These are phyloP conservation scores for Carallia pectinifolia DNA, from an alignment of 345 rosid species.

Conservation along the genomic window DNA sequence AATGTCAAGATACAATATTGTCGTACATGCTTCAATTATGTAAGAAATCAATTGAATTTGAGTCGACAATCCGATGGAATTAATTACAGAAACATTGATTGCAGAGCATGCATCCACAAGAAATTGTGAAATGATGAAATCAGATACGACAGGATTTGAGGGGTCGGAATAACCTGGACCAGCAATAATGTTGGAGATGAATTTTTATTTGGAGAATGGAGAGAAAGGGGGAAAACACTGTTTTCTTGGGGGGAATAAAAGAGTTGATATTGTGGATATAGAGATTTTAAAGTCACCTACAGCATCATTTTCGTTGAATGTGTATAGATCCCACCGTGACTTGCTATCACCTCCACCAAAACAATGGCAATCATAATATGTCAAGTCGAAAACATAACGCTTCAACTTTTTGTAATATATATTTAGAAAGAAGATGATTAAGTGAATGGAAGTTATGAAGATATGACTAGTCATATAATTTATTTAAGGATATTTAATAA, in stretches of 20 bases:
- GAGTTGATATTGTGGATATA: slow-evolving; percentile 1
- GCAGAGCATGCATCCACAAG: neutral
- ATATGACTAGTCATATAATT: no score
- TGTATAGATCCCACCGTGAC: neutral
- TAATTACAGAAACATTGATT: neutral
- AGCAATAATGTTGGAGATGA: neutral
- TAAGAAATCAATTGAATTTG: neutral
- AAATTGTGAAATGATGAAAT: slow-evolving; percentile 13
- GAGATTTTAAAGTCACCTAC: neutral
- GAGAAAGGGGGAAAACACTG: neutral
- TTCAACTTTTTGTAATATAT: slow-evolving; percentile 1
- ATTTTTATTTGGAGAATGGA: slow-evolving; percentile 7
- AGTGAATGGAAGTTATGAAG: no score
- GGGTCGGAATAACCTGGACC: slow-evolving; percentile 6
- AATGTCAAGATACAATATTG: neutral
- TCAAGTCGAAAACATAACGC: neutral
- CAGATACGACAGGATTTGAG: slow-evolving; percentile 15
- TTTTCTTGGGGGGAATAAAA: neutral
- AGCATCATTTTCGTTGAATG: slow-evolving; percentile 9
- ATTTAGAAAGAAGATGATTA: no score
- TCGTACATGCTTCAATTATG: neutral
- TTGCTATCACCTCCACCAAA: neutral
- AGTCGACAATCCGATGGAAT: slow-evolving; percentile 2
- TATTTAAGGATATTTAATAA: no score
- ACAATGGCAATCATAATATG: neutral